Conservation (phyloP, 495 filamentous ascomycete species). For the Tuber aestivum region DNA sequence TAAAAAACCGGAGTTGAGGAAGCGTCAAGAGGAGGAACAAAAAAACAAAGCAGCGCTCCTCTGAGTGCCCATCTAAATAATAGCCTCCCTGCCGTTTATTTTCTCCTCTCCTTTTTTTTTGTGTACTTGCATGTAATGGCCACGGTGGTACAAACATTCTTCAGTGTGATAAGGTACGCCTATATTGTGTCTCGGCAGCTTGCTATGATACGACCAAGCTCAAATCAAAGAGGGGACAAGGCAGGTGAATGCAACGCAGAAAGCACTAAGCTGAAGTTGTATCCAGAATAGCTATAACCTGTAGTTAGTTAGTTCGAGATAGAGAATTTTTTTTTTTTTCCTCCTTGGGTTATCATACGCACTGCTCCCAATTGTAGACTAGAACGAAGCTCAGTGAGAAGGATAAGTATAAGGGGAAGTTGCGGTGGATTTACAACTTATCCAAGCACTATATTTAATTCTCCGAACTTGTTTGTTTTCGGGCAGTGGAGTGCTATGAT, state of each 20-base stretch:
- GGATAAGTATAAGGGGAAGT: neutral
- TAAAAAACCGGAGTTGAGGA: too few species aligned
- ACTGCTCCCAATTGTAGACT: neutral
- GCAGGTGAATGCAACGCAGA: neutral
- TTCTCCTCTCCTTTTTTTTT: too few species aligned
- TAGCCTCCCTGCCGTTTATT: too few species aligned
- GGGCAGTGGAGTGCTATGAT: neutral
- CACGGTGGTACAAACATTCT: neutral
- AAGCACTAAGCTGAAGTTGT: neutral
- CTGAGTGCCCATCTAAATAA: too few species aligned
- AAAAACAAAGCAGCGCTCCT: too few species aligned
- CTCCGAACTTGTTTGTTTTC: neutral
- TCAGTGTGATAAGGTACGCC: neutral
- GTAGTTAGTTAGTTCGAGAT: neutral
- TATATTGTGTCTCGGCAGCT: neutral
- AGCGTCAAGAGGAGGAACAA: too few species aligned
- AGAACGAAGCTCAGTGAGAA: neutral
- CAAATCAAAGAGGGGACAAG: neutral
- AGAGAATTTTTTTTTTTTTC: neutral
- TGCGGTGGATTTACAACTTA: neutral
- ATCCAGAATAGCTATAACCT: neutral
- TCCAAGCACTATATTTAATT: neutral
- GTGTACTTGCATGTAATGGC: neutral
- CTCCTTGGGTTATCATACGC: neutral
- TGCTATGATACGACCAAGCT: too few species aligned